phyloP scores from a whole-genome alignment of 345 rosid genomes.

The Syzygium oleosum region DNA sequence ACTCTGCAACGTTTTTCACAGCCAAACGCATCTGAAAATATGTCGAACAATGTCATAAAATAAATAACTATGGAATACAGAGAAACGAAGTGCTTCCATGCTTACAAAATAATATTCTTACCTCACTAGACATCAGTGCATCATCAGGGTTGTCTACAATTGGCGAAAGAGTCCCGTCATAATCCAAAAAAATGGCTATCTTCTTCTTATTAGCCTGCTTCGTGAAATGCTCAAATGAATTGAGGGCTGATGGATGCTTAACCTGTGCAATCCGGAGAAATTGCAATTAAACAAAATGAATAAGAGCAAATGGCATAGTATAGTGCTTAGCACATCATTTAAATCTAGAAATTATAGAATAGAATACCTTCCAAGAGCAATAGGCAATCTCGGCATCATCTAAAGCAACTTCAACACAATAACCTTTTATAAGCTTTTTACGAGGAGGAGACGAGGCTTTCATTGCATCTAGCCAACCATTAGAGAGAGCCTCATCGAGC shows the following conservation, averaged over 20 bases:
- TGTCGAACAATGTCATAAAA: background rate
- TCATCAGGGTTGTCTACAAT: conserved; percentile 56
- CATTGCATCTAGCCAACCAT: conserved; percentile 93
- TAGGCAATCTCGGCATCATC: conserved; percentile 59
- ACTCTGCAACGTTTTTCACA: conserved; percentile 39
- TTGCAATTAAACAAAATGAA: background rate
- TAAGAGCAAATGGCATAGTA: background rate
- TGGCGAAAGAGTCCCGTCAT: conserved; percentile 71
- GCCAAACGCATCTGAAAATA: conserved; percentile 55
- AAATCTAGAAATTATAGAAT: background rate
- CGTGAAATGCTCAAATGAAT: conserved; percentile 33
- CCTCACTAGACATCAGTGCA: conserved; percentile 62
- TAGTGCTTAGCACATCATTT: background rate
- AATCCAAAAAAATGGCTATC: conserved; percentile 51
- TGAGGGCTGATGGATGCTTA: conserved; percentile 52
- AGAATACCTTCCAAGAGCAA: conserved; percentile 60
- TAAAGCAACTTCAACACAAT: conserved; percentile 30
- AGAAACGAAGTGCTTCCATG: background rate
- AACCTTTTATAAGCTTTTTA: conserved; percentile 49
- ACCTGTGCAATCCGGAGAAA: conserved; percentile 5
- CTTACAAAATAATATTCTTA: background rate
- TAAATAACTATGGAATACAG: background rate
- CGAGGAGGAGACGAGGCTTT: conserved; percentile 89
- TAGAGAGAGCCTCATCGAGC: conserved; percentile 72
- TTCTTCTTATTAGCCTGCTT: conserved; percentile 38